phyloP scores from a whole-genome alignment of 352 stramenopile genomes.

The Pseudoperonospora humuli region DNA sequence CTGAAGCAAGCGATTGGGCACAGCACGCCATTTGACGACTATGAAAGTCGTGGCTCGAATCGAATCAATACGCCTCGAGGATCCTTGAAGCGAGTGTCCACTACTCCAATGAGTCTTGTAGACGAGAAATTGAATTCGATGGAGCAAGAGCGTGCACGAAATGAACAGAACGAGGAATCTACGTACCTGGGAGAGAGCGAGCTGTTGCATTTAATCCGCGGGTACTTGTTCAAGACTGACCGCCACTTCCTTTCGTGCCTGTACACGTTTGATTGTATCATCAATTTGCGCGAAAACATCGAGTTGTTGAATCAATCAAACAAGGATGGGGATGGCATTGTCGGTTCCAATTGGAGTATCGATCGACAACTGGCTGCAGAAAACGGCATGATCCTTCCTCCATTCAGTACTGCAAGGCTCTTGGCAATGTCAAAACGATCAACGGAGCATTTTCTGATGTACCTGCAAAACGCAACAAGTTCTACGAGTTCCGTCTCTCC shows the following conservation, averaged over 20 bases:
- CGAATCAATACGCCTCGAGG: slow-evolving; percentile 5
- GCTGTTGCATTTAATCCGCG: slow-evolving; percentile 60
- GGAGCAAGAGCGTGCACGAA: slow-evolving; percentile 38
- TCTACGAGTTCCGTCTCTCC: slow-evolving; percentile 30
- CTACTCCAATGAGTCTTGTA: slow-evolving; percentile 6
- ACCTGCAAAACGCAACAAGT: slow-evolving; percentile 42
- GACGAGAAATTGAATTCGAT: slow-evolving; percentile 40
- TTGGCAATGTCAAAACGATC: slow-evolving; percentile 54
- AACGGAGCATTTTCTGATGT: slow-evolving; percentile 83
- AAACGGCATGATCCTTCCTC: slow-evolving; percentile 52
- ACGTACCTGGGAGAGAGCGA: slow-evolving; percentile 66
- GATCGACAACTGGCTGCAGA: slow-evolving; percentile 37
- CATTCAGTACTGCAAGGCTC: slow-evolving; percentile 80
- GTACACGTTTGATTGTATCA: slow-evolving; percentile 73
- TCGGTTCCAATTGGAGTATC: slow-evolving; percentile 47
- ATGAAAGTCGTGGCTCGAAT: slow-evolving; percentile 11
- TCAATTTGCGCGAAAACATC: slow-evolving; percentile 45
- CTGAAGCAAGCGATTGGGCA: slow-evolving; percentile 67
- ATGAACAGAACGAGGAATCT: slow-evolving; percentile 22
- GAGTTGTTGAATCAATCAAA: slow-evolving; percentile 31
- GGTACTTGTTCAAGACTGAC: slow-evolving; percentile 70
- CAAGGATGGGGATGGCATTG: slow-evolving; percentile 27
- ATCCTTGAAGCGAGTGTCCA: slow-evolving; percentile 1
- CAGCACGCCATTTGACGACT: slow-evolving; percentile 44
- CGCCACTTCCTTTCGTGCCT: slow-evolving; percentile 74